Evolutionary conservation across 2,329 filamentous ascomycete genomes (phyloP).

Genomic region (Decorospora gaudefroyi): DNA sequence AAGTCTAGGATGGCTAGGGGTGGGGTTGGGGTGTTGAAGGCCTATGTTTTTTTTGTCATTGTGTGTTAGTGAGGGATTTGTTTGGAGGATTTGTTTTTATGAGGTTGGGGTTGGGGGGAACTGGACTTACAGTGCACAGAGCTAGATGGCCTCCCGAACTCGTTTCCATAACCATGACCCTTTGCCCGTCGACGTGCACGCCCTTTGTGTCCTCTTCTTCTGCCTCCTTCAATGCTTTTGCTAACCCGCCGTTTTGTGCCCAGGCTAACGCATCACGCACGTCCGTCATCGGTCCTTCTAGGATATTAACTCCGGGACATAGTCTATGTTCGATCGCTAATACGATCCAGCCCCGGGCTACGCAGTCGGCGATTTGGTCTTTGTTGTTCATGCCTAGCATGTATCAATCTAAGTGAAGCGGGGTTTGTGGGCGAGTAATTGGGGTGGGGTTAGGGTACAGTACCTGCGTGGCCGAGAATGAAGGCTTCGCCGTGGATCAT

Average conservation of each 20-base stretch:
- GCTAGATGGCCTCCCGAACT: constrained; percentile 18
- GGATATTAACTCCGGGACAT: constrained; percentile 18
- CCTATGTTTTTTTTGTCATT: neutral
- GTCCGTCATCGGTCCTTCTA: constrained; percentile 21
- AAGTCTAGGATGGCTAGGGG: constrained; percentile 20
- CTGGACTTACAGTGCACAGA: constrained; percentile 7
- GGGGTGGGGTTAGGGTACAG: too few relatives aligned
- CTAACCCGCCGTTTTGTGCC: constrained; percentile 15
- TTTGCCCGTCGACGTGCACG: constrained; percentile 2
- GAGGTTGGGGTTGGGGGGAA: too few relatives aligned
- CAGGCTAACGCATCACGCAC: constrained; percentile 15
- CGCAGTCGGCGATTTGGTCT: constrained; percentile 21
- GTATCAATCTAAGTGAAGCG: too few relatives aligned
- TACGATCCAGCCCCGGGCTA: constrained; percentile 14
- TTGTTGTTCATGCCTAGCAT: constrained; percentile 13
- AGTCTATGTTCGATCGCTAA: constrained; percentile 19
- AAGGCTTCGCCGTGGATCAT: too few relatives aligned
- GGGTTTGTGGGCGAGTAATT: too few relatives aligned
- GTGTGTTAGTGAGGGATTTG: too few relatives aligned
- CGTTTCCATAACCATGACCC: constrained; percentile 19
- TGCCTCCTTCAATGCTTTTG: neutral
- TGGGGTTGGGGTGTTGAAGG: constrained; percentile 5
- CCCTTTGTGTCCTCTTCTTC: neutral
- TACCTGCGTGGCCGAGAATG: too few relatives aligned
- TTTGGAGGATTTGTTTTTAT: neutral